phyloP scores from a whole-genome alignment of 352 stramenopile genomes.

The Albugo laibachii region DNA sequence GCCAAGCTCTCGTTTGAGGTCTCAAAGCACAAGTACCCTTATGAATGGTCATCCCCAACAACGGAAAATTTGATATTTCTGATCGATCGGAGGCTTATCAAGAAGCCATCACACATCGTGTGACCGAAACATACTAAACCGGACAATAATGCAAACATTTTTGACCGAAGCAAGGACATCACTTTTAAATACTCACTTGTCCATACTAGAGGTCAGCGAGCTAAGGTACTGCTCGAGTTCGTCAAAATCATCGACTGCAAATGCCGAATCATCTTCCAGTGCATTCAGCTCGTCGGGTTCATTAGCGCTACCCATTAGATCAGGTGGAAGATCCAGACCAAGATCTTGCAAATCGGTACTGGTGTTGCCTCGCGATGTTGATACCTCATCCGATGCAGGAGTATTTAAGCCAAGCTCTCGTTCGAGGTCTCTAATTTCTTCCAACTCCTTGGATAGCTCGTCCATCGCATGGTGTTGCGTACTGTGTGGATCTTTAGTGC shows the following conservation, averaged over 20 bases:
- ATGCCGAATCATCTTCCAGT: conserved; percentile 53
- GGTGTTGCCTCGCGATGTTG: conserved; percentile 20
- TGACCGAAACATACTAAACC: too few species aligned
- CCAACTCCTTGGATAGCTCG: conserved; percentile 42
- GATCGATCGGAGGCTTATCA: conserved; percentile 63
- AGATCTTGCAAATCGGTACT: not conserved
- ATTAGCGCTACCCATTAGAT: conserved; percentile 2
- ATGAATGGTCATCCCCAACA: conserved; percentile 49
- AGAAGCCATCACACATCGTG: too few species aligned
- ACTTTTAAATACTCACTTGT: too few species aligned
- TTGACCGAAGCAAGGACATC: too few species aligned
- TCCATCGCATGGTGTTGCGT: conserved; percentile 16
- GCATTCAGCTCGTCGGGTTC: conserved; percentile 42
- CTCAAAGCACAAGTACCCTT: conserved; percentile 50
- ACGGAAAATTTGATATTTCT: conserved; percentile 44
- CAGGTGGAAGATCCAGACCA: conserved; percentile 18
- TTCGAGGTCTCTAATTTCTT: conserved; percentile 68
- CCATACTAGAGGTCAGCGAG: conserved; percentile 12
- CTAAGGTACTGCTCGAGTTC: conserved; percentile 78
- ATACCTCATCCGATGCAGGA: conserved; percentile 25
- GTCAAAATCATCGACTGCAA: conserved; percentile 74
- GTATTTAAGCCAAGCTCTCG: conserved; percentile 57
- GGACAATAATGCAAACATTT: too few species aligned
- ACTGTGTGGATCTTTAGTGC: not conserved
- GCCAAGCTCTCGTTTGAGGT: too few species aligned